Conservation (phyloP, 345 rosid genomes). For the Noccaea caerulescens region DNA sequence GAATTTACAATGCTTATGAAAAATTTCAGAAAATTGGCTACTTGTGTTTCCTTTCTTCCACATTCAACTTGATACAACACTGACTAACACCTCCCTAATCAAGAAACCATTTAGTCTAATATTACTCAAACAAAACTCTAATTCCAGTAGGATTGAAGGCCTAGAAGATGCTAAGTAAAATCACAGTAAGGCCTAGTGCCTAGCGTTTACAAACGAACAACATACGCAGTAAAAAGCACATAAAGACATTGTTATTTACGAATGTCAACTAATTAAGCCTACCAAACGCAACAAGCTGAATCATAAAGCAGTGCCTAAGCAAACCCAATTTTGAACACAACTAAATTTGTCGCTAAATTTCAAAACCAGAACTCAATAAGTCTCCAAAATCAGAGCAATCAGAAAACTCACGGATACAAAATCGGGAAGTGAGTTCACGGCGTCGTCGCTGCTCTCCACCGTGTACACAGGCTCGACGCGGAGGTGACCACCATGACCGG, state of each 20-base stretch:
- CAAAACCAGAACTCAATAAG: background rate
- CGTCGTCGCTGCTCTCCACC: constrained; percentile 62
- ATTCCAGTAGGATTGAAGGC: constrained; percentile 1
- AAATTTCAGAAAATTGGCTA: constrained; percentile 11
- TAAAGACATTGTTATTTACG: background rate
- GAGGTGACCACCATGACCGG: constrained; percentile 93
- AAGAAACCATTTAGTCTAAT: background rate
- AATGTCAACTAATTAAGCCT: background rate
- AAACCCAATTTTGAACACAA: constrained; percentile 7
- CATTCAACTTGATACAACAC: constrained; percentile 8
- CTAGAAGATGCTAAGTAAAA: background rate
- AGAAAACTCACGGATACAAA: constrained; percentile 66
- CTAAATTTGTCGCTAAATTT: background rate
- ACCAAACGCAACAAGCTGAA: constrained; percentile 13
- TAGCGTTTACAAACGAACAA: background rate
- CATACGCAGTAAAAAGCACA: background rate
- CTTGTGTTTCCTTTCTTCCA: constrained; percentile 20
- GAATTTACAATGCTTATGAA: background rate
- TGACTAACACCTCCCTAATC: background rate
- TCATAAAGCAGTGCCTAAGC: background rate
- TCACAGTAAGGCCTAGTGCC: background rate
- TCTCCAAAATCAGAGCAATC: background rate
- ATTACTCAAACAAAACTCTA: background rate
- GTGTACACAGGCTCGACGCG: constrained; percentile 83
- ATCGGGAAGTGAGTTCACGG: constrained; percentile 76